These are phyloP conservation scores for Albifimbria verrucaria DNA, from an alignment of 2,329 filamentous ascomycete species.

Conservation along the genomic window DNA sequence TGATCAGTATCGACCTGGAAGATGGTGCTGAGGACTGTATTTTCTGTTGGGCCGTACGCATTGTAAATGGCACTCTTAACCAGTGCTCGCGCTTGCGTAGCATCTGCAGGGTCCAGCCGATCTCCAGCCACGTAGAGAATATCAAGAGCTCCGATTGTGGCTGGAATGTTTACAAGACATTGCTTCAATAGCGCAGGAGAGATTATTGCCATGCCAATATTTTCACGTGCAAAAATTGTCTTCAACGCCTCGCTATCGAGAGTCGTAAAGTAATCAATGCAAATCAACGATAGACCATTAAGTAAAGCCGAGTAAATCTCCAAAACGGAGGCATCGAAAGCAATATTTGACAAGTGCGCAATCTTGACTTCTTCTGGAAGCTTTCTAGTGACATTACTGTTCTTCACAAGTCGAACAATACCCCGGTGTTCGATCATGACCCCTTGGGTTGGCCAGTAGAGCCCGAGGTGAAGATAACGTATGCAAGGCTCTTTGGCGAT, in stretches of 20 bases:
- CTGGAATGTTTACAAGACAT: conserved; percentile 10
- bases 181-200: conserved; percentile 17
- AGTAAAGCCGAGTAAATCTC: conserved; percentile 5
- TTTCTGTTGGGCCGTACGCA: conserved; percentile 21
- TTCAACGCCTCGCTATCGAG: conserved; percentile 7
- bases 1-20: conserved; percentile 6
- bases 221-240: conserved; percentile 6
- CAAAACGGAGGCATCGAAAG: conserved; percentile 11
- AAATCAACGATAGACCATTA: conserved; percentile 9
- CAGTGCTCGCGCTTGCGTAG: background rate
- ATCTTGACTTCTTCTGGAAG: background rate
- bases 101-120: conserved; percentile 9
- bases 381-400: background rate
- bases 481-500: conserved; percentile 2
- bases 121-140: conserved; percentile 15
- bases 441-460: conserved; percentile 10
- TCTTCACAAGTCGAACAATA: background rate
- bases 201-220: conserved; percentile 8
- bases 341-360: conserved; percentile 9
- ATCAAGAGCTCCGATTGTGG: conserved; percentile 3
- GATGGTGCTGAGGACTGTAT: conserved; percentile 12
- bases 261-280: conserved; percentile 7
- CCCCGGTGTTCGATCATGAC: conserved; percentile 12
- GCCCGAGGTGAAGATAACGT: conserved; percentile 5
- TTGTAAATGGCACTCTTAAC: conserved; percentile 10